Evolutionary conservation across 805 yeast species (phyloP), one percentile per base, ranked within the genome.

Genomic region (Saccharomycopsis olivae): DNA sequence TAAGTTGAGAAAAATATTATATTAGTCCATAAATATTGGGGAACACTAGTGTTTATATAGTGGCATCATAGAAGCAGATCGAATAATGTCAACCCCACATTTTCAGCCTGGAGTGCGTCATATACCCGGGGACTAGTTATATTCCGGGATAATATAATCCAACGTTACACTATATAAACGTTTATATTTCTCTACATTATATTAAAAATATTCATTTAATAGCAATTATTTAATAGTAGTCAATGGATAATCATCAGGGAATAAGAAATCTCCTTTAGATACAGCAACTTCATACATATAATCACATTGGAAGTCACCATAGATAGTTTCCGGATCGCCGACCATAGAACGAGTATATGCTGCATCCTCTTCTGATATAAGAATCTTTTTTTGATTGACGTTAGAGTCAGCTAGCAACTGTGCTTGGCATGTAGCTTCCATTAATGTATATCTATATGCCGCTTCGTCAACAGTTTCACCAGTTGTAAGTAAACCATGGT

Each of bases 381-480:
- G 25, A 30, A 51, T 48, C 57, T 65, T 64, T 53, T 58, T 52
- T 48, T 49, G 51, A 43, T 69, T 56, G 53, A 69, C 55, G 46
- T 62, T 59, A 3, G 82, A 64, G 47, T 79, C 85, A 3, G 70
- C 81, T 43, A 71, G 55, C 52, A 80, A 56, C 57, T 80, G 88
- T n/a, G 69, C 69, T 52, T 76, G 69, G 53, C 88, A 80, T 8
- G 69, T 53, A 49, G 70, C 66, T 53, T 80, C 88, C 73, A 78
- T 65, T 38, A 75, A 55, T 1, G 75, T 65, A 58, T 71, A 80
- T 42, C 77, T 54, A 53, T 71, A 73, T 2, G 85, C 85, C 9
- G 88, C 87, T 58, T 78, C 87, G 51, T 78, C 87, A 10, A 79
- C 77, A 4, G 84, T 78, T 29, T 58, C 47, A 19, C 88, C 89